These are phyloP conservation scores for Beauveria varroae DNA, from an alignment of 2,329 filamentous ascomycete species.

Conservation along the genomic window DNA sequence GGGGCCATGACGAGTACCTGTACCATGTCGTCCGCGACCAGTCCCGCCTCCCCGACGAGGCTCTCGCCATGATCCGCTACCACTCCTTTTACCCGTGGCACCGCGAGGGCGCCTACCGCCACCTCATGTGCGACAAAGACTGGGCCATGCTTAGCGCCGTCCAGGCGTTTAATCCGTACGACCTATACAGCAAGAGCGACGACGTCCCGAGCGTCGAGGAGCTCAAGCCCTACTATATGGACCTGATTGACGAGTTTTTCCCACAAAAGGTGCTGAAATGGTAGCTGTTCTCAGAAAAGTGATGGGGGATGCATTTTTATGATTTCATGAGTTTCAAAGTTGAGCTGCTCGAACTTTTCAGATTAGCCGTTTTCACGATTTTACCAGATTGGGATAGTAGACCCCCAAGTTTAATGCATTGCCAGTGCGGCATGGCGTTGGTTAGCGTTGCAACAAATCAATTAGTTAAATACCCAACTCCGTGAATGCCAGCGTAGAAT, in stretches of 20 bases:
- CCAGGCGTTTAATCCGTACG: slow-evolving; percentile 83
- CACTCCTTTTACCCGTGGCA: slow-evolving; percentile 95
- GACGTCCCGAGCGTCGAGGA: slow-evolving; percentile 67
- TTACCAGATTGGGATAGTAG: too few species aligned
- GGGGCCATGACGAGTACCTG: slow-evolving; percentile 84
- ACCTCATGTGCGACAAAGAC: slow-evolving; percentile 81
- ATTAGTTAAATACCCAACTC: neutral
- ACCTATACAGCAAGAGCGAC: slow-evolving; percentile 87
- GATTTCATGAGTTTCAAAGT: neutral
- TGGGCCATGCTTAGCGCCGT: slow-evolving; percentile 73
- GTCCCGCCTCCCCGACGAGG: slow-evolving; percentile 69
- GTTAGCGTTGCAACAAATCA: neutral
- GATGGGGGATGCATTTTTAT: neutral
- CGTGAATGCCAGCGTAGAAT: slow-evolving; percentile 1
- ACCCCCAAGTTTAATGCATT: neutral
- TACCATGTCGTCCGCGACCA: slow-evolving; percentile 84
- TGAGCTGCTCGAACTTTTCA: neutral
- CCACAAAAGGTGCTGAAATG: slow-evolving; percentile 31
- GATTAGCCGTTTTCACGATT: neutral
- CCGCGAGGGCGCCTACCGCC: slow-evolving; percentile 66
- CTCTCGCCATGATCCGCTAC: slow-evolving; percentile 86
- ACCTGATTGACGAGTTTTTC: slow-evolving; percentile 37
- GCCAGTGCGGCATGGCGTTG: neutral
- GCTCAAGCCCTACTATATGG: slow-evolving; percentile 53
- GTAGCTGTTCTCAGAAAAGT: slow-evolving; percentile 17